Evolutionary conservation across 2,329 filamentous ascomycete species (phyloP), one percentile per base, ranked within the genome.

Genomic region (Mycosphaerella arachidis): DNA sequence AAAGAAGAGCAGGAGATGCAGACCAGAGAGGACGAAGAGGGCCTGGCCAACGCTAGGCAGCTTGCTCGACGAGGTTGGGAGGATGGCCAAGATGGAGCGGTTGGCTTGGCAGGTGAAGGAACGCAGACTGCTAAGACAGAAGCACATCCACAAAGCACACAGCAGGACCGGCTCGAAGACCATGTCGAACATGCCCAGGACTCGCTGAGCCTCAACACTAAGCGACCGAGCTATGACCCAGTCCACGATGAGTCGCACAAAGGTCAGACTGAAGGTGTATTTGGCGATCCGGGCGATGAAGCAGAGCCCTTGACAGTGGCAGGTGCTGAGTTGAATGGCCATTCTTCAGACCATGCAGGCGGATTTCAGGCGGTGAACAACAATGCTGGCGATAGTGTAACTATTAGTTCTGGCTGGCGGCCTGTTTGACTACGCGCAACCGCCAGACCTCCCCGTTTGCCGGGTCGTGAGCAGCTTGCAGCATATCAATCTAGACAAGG

Each of bases 1-100:
- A 70, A 71, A 61, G 71, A 71, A 56, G 70, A 72, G 45, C 66
- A 68, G 46, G 65, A 69, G 54, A 61, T 66, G 51, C 63, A 65
- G 55, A 65, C 66, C 27, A 62, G 62, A 29, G 68, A 69, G 50
- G 68, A 71, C 48, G 69, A 69, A 53, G 69, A 72, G 50, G 70
- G 70, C 4, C 48, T 72, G 55, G 66, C 66, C 8, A 69, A 70
- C 37, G 71, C 70, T 3, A 63, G 65, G 35, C 70, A 72, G 55
- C 63, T 72, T 20, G 66, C 68, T 9, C 62, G 68, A 10, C 67
- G 69, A 58, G 70, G 68, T n/a, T 67, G 66, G 45, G 69, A 72
- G 33, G 67, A 67, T 54, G 62, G 59, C 40, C 56, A 35, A 33
- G 29, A 12, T 6, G 30, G 27, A 9, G 50, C 33, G 10, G n/a